Evolutionary conservation across 2,329 filamentous ascomycete genomes (phyloP).

Genomic region (Thelonectria blattea): DNA sequence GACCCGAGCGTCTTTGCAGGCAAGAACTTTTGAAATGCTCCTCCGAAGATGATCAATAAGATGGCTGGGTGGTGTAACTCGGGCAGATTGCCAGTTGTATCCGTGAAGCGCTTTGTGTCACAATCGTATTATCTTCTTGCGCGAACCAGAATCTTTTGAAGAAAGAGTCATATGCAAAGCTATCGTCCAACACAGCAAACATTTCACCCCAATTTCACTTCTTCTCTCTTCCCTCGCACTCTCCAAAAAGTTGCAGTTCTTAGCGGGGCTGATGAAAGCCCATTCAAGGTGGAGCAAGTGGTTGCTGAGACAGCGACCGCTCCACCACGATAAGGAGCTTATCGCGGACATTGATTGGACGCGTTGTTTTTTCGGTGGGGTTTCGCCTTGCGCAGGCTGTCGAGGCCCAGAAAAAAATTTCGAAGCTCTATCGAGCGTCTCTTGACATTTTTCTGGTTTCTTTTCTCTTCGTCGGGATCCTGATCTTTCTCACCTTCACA

Average conservation of each 20-base stretch:
- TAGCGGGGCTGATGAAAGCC: neutral
- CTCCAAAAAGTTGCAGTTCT: neutral
- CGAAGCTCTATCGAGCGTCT: conserved; percentile 35
- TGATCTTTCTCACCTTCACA: conserved; percentile 22
- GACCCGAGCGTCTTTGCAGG: too few species aligned
- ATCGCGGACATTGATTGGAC: conserved; percentile 42
- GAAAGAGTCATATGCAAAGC: too few species aligned
- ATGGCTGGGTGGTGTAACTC: too few species aligned
- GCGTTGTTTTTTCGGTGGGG: conserved; percentile 24
- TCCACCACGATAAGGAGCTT: conserved; percentile 39
- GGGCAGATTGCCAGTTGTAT: too few species aligned
- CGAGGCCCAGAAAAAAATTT: conserved; percentile 43
- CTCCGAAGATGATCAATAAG: too few species aligned
- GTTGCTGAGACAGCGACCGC: conserved; percentile 45
- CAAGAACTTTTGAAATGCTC: too few species aligned
- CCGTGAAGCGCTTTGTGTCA: too few species aligned
- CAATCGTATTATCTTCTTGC: too few species aligned
- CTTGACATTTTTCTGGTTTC: conserved; percentile 32
- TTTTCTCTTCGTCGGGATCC: conserved; percentile 26
- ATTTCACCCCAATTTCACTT: too few species aligned
- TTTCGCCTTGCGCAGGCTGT: conserved; percentile 10
- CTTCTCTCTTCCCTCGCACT: neutral
- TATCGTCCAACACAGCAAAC: too few species aligned
- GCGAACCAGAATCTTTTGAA: too few species aligned
- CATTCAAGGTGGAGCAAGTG: neutral